A percentile compares a stretch with the other conserved stretches of the same genome.
These are phyloP conservation scores for Cercophora sp. DNA, from an alignment of 495 filamentous ascomycete genomes.

Conservation along the genomic window DNA sequence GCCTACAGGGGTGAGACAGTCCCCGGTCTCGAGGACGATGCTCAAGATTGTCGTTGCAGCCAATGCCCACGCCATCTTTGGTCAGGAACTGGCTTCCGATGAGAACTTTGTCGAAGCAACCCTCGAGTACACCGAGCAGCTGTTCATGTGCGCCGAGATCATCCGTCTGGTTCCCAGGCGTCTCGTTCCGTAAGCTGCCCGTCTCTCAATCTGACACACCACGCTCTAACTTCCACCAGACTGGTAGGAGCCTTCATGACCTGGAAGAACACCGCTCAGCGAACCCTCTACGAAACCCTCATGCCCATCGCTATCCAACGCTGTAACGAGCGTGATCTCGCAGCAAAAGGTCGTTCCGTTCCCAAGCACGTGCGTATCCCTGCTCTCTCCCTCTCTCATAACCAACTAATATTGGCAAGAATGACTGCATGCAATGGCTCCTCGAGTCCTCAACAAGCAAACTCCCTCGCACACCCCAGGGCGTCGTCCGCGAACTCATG, in stretches of 20 bases:
- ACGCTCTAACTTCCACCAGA: neutral
- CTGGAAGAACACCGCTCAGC: neutral
- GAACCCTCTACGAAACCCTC: neutral
- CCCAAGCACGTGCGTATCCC: conserved; percentile 16
- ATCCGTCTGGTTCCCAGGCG: neutral
- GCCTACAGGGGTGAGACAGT: neutral
- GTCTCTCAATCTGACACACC: neutral
- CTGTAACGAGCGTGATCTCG: conserved; percentile 10
- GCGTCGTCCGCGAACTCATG: conserved; percentile 27
- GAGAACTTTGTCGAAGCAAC: neutral
- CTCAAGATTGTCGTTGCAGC: neutral
- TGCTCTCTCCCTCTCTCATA: neutral
- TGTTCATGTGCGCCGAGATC: conserved; percentile 1
- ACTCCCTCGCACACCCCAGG: conserved; percentile 14
- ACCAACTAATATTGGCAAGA: neutral
- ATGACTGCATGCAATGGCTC: conserved; percentile 33
- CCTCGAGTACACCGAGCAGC: neutral
- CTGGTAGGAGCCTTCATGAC: neutral
- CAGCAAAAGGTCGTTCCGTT: conserved; percentile 1
- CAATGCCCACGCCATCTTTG: neutral
- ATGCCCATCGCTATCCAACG: neutral
- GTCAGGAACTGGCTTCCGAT: neutral
- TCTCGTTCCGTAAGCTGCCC: conserved; percentile 1
- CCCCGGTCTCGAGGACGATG: neutral
- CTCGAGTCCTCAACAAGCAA: conserved; percentile 26